Evolutionary conservation across 768 basidiomycete species (phyloP), one percentile per base, ranked within the genome.

Genomic region (Amanita molliuscula): DNA sequence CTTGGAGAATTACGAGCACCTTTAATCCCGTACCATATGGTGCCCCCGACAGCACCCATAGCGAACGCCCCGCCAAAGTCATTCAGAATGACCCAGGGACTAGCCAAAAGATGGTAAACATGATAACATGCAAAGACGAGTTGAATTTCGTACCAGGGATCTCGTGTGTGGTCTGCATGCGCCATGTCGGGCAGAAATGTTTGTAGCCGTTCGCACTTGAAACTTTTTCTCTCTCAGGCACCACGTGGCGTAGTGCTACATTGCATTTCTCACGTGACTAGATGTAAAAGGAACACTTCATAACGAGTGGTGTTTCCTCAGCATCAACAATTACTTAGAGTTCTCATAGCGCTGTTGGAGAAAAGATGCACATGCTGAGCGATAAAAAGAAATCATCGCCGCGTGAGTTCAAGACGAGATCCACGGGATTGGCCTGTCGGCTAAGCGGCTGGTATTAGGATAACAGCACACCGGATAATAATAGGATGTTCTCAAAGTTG

Each of bases 1-100:
- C 88, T 76, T 51, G 95, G 95, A 53, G 92, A 95, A 69, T 97
- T 98, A 59, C 95, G 78, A 6, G 93, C 92, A 53, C 95, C 95
- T 70, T 98, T 98, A 58, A 97, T 92, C 50, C 93, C 91, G 68
- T 97, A 93, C 95, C 95, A 98, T 62, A 97, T 91, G 56, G 88
- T 92, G 61, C 95, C 95, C 59, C 95, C 95, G 49, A 98, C 84
- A 31, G 93, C 91, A 65, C 94, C 94, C 94, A 97, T 97, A 15
- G 94, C 81, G 67, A 96, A 95, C 10, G 94, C 93, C 54, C 92
- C 94, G 53, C 95, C 94, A 67, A 94, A 95, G 73, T 98, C 95
- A 74, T 90, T 96, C 59, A 97, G 83, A 63, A 97, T 88, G 47
- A 97, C 94, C 91, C 93, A 97, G 60, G 95, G 95, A 70, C 95